These are phyloP conservation scores for Fusarium pilosicola DNA, from an alignment of 2,329 filamentous ascomycete genomes.

Conservation along the genomic window DNA sequence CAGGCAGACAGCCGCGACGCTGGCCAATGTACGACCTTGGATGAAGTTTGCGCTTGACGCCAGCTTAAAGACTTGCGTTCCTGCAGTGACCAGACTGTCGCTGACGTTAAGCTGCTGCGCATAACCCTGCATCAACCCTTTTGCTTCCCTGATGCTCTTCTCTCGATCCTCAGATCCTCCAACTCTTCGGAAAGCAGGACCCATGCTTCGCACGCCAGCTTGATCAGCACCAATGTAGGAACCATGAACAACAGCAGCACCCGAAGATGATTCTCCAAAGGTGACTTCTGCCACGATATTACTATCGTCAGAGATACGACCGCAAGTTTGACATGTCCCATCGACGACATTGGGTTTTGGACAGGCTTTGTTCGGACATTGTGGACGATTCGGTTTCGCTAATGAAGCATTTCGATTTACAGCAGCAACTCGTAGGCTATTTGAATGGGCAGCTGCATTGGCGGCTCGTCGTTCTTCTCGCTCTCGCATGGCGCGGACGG, in stretches of 20 bases:
- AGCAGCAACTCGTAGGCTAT: slow-evolving; percentile 44
- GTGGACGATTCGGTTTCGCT: slow-evolving; percentile 51
- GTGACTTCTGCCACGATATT: slow-evolving; percentile 93
- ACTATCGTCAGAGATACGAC: slow-evolving; percentile 82
- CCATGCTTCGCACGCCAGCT: slow-evolving; percentile 76
- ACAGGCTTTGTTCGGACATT: slow-evolving; percentile 69
- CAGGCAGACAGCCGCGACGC: slow-evolving; percentile 88
- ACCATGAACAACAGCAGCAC: slow-evolving; percentile 90
- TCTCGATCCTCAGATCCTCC: slow-evolving; percentile 69
- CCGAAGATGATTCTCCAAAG: slow-evolving; percentile 87
- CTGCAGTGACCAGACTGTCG: slow-evolving; percentile 71
- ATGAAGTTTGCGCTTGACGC: slow-evolving; percentile 81
- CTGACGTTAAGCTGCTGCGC: slow-evolving; percentile 68
- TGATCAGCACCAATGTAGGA: slow-evolving; percentile 88
- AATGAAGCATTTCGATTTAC: slow-evolving; percentile 47
- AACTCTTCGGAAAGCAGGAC: slow-evolving; percentile 69
- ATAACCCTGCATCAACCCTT: slow-evolving; percentile 70
- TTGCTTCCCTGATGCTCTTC: slow-evolving; percentile 68
- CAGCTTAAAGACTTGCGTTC: slow-evolving; percentile 79
- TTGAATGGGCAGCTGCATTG: slow-evolving; percentile 41
- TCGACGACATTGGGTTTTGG: slow-evolving; percentile 70
- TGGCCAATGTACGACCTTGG: slow-evolving; percentile 84
- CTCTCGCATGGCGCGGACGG: slow-evolving; percentile 63
- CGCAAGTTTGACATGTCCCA: slow-evolving; percentile 83
- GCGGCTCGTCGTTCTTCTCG: slow-evolving; percentile 58